Evolutionary conservation across 495 filamentous ascomycete genomes (phyloP).

Genomic region (Neurospora sp.): DNA sequence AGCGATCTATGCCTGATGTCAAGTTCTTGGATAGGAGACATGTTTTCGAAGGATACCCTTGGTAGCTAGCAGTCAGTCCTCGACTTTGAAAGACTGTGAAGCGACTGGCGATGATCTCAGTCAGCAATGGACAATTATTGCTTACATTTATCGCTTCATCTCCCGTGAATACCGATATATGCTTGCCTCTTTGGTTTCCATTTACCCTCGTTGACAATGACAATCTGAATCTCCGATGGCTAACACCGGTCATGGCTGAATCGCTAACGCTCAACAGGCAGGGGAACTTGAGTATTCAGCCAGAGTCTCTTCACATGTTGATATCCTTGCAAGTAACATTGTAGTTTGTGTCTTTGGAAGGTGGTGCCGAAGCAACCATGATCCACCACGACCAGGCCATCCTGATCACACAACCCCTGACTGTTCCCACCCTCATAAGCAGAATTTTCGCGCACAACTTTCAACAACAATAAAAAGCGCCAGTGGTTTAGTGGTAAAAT

Average conservation of each 20-base stretch:
- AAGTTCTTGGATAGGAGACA: not conserved
- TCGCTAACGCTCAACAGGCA: too few species aligned
- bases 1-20: not conserved
- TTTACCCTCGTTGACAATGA: too few species aligned
- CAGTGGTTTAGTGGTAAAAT: not conserved
- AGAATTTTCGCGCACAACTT: fast-evolving
- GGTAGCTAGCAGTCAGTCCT: not conserved
- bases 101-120: not conserved
- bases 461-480: not conserved
- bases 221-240: too few species aligned
- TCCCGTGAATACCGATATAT: too few species aligned
- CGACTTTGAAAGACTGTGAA: not conserved
- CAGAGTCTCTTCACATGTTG: too few species aligned
- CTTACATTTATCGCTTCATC: not conserved
- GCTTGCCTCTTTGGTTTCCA: too few species aligned
- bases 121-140: not conserved
- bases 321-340: too few species aligned
- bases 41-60: not conserved
- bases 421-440: not conserved
- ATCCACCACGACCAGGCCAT: not conserved
- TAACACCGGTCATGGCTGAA: too few species aligned
- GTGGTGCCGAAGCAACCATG: not conserved
- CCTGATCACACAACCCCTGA: not conserved
- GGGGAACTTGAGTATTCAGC: too few species aligned
- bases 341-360: too few species aligned